Base-by-base conservation (phyloP, 192 early-diverging fungal species). In the Mortierella hygrophila region DNA sequence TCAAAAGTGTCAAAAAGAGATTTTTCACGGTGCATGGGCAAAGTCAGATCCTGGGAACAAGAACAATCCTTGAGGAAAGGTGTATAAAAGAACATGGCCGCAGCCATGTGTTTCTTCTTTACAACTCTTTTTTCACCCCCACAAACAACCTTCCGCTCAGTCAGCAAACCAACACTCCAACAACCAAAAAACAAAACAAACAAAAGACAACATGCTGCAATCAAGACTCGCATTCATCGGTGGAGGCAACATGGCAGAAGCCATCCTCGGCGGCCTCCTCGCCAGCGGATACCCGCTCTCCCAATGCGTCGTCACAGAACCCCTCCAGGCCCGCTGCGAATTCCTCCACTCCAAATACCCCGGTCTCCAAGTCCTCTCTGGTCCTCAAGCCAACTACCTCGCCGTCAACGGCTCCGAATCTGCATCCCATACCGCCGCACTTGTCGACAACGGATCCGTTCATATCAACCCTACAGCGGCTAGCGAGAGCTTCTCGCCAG, bases 241-340 rank as follows among this genome's bases (percentile, higher is more conserved):
- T 83, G 97, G 97, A 70, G 98, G 98, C 76, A 97, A 99, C 88
- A 99, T 99, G 98, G 97, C 96, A 57, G 93, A 94, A 77, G 96
- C 98, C 78, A 98, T 99, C 75, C 92, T 98, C 52, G 96, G 95
- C 20, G 98, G 98, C 37, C 92, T 99, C 47, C 88, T 97, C 75
- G 90, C 94, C 82, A 93, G 89, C 15, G 95, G 95, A 16, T 95
- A 94, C 87, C 93, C 93, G 3, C 76, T 92, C 23, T 77, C 90
- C 18, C 91, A 93, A 77, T 90, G 97, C n/a, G 91, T 91, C 40
- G 95, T 97, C 68, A 95, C 95, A 11, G 98, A 99, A 79, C 96
- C 97, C 11, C 85, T 92, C 70, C 90, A 90, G 41, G 90, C 93
- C 80, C 91, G 93, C 26, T 90, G 91, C 49, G 89, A 93, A 60